phyloP scores from a whole-genome alignment of 2,329 filamentous ascomycete species.

The Phaeosphaeria sp. region DNA sequence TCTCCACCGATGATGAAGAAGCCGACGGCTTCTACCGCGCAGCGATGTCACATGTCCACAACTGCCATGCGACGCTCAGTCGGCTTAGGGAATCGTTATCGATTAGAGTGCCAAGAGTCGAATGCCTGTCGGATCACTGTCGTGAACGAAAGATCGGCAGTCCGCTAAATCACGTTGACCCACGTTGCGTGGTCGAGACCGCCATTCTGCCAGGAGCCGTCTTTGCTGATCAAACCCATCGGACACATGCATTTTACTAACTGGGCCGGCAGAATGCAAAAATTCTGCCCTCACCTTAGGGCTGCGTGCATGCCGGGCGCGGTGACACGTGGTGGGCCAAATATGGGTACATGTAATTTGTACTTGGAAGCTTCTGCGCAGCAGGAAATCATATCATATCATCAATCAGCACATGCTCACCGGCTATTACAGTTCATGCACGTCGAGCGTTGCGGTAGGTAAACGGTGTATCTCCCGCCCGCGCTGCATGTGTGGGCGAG shows the following conservation, averaged over 20 bases:
- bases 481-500: slow-evolving; percentile 29
- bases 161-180: slow-evolving; percentile 27
- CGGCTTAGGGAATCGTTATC: slow-evolving; percentile 8
- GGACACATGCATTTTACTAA: slow-evolving; percentile 3
- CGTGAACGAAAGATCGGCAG: slow-evolving; percentile 22
- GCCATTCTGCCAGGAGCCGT: slow-evolving; percentile 16
- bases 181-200: slow-evolving; percentile 34
- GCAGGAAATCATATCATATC: background rate
- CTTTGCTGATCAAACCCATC: slow-evolving; percentile 5
- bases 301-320: slow-evolving; percentile 3
- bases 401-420: slow-evolving; percentile 25
- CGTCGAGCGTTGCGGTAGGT: slow-evolving; percentile 27
- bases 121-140: slow-evolving; percentile 1
- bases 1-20: slow-evolving; percentile 1
- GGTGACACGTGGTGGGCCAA: slow-evolving; percentile 4
- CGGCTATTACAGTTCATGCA: slow-evolving; percentile 30
- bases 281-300: slow-evolving; percentile 1
- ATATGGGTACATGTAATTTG: slow-evolving; percentile 5
- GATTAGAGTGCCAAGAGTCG: slow-evolving; percentile 11
- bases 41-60: background rate
- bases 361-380: slow-evolving; percentile 10
- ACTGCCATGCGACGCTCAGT: background rate
- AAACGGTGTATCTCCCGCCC: slow-evolving; percentile 34
- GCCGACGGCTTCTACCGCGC: background rate
- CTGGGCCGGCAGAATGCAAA: slow-evolving; percentile 16